A percentile compares a stretch with the other conserved stretches of the same genome.
phyloP scores from a whole-genome alignment of 352 stramenopile species.

The Thalassiosira ordinaria region DNA sequence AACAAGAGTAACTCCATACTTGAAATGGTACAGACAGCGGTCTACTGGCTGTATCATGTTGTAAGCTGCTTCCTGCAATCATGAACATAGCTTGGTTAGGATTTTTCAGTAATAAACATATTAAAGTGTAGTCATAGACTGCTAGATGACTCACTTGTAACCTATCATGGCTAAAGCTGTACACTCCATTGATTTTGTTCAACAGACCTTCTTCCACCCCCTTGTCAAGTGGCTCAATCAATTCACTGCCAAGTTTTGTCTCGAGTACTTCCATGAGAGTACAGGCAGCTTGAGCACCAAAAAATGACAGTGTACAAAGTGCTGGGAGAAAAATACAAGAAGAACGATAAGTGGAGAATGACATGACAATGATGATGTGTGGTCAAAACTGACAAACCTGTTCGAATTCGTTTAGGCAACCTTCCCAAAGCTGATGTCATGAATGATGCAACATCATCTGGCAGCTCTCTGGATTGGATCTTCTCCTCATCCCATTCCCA shows the following conservation, averaged over 20 bases:
- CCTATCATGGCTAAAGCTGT: conserved; percentile 42
- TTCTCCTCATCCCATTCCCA: conserved; percentile 42
- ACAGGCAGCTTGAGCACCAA: conserved; percentile 30
- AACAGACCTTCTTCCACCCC: conserved; percentile 38
- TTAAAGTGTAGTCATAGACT: too few species aligned
- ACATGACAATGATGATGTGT: too few species aligned
- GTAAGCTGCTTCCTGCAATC: conserved; percentile 47
- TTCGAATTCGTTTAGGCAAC: conserved; percentile 25
- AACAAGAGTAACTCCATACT: conserved; percentile 28
- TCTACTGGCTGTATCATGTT: conserved; percentile 22
- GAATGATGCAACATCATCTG: conserved; percentile 35
- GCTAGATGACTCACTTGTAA: too few species aligned
- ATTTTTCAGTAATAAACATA: too few species aligned
- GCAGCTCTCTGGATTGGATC: conserved; percentile 25
- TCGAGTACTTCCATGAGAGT: conserved; percentile 28
- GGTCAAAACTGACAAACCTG: too few species aligned
- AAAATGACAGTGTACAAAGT: conserved; percentile 30
- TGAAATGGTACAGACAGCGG: conserved; percentile 27
- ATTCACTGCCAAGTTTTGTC: conserved; percentile 11
- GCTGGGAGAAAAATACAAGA: too few species aligned
- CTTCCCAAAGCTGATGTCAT: conserved; percentile 24
- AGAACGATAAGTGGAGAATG: too few species aligned
- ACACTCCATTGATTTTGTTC: conserved; percentile 16
- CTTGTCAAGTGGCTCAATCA: conserved; percentile 16
- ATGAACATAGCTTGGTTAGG: too few species aligned